Base-by-base conservation (phyloP, 2,329 filamentous ascomycete genomes). In the Pseudocercospora fuligena region DNA sequence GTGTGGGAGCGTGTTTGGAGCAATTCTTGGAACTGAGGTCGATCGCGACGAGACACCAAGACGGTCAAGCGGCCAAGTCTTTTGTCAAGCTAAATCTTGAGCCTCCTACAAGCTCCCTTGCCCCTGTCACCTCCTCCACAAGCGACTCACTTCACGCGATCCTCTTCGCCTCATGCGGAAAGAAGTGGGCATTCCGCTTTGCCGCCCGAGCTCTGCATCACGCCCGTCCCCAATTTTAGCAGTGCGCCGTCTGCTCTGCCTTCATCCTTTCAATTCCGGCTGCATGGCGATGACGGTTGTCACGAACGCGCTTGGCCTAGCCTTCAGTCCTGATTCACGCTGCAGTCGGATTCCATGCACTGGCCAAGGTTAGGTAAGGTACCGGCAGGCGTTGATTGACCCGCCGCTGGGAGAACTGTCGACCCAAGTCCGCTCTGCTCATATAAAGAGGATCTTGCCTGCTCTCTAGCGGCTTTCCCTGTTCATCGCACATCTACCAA, bases 391-490 rank as follows among this genome's bases (percentile, higher is more conserved):
- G 36, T 23, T 47, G 43, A 25, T 21, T 6, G n/a, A 8, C 25
- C 49, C 49, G 23, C 49, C 19, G 23, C 49, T 53, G 49, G 49
- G 5, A 14, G 19, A 29, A 25, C 51, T 9, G 25, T 56, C 51
- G 27, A 56, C 12, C 51, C 51, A 33, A 56, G 14, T 25, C 25
- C 25, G 25, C 23, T 19, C 23, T 23, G 59, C n/a, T 49, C 49
- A 46, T 65, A 65, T 65, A 57, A 61, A 65, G 40, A 36, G 29
- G 8, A 27, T 40, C 19, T 31, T 25, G 36, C 25, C 56, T 60
- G 63, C 47, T 8, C 43, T 21, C 31, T 11, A 36, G 33, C 21
- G 19, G 19, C 36, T 9, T 60, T 61, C 46, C 63, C 31, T 49
- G 57, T 29, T 29, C 57, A 47, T 36, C 43, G 12, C 58, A 43